Conservation (phyloP, 228 moss, liverwort and hornwort genomes). For the Sphagnum magellanicum region DNA sequence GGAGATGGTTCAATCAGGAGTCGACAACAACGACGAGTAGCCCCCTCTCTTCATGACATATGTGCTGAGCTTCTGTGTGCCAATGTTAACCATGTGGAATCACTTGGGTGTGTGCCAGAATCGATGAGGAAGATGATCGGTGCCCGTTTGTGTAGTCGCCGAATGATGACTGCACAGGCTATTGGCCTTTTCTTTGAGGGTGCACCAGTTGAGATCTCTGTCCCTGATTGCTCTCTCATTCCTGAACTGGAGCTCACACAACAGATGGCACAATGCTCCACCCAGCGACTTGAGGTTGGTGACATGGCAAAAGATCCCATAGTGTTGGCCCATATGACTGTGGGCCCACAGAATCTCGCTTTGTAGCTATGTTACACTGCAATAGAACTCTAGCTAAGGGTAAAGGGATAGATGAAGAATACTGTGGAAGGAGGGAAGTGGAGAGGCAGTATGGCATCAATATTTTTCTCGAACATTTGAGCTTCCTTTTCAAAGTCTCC, state of each 20-base stretch:
- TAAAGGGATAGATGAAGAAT: not conserved
- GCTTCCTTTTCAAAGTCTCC: too few species aligned
- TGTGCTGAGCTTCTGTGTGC: constrained; percentile 37
- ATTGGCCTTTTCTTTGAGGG: constrained; percentile 16
- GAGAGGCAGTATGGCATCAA: not conserved
- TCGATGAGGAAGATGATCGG: constrained; percentile 17
- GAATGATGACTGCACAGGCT: constrained; percentile 27
- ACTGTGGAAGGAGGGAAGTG: not conserved
- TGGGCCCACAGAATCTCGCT: too few species aligned
- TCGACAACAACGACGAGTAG: not conserved
- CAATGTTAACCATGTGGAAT: constrained; percentile 32
- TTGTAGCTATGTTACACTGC: too few species aligned
- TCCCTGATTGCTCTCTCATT: constrained; percentile 39
- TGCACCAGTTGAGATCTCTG: constrained; percentile 21
- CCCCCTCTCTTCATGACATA: constrained; percentile 27
- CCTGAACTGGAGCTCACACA: constrained; percentile 25
- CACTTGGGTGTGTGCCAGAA: constrained; percentile 31
- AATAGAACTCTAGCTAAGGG: not conserved
- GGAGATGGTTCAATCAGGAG: constrained; percentile 9
- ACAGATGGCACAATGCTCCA: constrained; percentile 9
- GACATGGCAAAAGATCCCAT: too few species aligned
- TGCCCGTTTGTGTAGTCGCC: constrained; percentile 22
- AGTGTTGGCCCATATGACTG: too few species aligned
- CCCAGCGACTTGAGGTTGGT: constrained; percentile 20
- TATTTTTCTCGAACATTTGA: too few species aligned